A percentile compares a stretch with the other conserved stretches of the same genome.
These are phyloP conservation scores for Peronospora destructor DNA, from an alignment of 352 stramenopile species.

Conservation along the genomic window DNA sequence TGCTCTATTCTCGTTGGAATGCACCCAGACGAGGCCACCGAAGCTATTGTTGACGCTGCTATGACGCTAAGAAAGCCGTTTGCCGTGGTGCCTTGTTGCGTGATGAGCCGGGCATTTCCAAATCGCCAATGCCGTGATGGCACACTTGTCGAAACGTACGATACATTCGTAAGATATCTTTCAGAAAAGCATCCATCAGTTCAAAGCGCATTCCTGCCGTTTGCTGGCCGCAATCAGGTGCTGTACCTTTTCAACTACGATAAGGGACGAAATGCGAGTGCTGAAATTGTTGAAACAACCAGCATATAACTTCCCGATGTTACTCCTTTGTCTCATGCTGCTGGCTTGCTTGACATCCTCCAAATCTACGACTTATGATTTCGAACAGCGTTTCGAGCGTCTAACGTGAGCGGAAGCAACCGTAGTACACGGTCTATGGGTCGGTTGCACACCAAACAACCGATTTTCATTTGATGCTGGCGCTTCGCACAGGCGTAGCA, in stretches of 20 bases:
- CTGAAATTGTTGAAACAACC: not conserved
- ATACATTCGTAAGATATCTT: conserved; percentile 78
- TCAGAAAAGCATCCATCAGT: conserved; percentile 69
- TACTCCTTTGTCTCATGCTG: conserved; percentile 2
- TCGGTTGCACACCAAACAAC: conserved; percentile 72
- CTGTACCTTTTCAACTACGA: conserved; percentile 69
- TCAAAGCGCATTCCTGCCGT: conserved; percentile 58
- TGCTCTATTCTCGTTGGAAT: conserved; percentile 89
- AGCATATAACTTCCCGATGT: conserved; percentile 3
- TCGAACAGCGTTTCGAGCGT: conserved; percentile 37
- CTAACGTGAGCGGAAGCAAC: conserved; percentile 60
- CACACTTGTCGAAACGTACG: conserved; percentile 68
- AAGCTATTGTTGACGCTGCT: conserved; percentile 91
- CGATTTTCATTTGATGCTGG: conserved; percentile 38
- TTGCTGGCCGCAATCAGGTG: conserved; percentile 80
- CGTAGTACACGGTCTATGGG: conserved; percentile 70
- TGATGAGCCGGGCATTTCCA: conserved; percentile 92
- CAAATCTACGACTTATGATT: conserved; percentile 18
- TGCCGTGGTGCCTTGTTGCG: conserved; percentile 94
- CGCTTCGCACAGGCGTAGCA: conserved; percentile 77
- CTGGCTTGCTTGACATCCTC: not conserved
- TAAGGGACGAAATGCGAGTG: conserved; percentile 5
- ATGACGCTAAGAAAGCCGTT: conserved; percentile 87
- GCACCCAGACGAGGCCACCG: conserved; percentile 94
- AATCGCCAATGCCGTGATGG: conserved; percentile 49